Base-by-base conservation (phyloP, 2,329 filamentous ascomycete genomes). In the Botryotinia globosa region DNA sequence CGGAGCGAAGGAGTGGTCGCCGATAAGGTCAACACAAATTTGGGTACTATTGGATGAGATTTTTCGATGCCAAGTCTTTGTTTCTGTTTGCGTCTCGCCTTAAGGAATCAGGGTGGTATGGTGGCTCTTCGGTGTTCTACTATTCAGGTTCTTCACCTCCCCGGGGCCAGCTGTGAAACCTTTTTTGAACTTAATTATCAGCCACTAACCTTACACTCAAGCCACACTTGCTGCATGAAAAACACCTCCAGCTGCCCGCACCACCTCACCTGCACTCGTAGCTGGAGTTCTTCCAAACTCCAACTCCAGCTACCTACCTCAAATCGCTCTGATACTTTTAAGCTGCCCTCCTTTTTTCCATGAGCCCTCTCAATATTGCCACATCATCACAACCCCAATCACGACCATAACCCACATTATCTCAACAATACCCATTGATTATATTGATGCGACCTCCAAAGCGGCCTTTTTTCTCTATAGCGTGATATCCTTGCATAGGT, bases 1-100 rank as follows among this genome's bases (percentile, higher is more conserved):
- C 65, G 65, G 32, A 32, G 48, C 25, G 48, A 68, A 68, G 65
- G 65, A 68, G 20, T 56, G 65, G 65, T 68, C 65, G 65, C 65
- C 65, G 65, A 68, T 4, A 63, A 20, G 61, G 61, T 16, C 65
- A 68, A 56, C 20, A 12, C 14, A 42, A 63, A 67, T 56, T 42
- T 25, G 48, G 6, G n/a, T 1, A 56, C 29, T 16, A 56, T 68
- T 56, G 48, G 37, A 68, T 32, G n/a, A 68, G 48, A 32, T 20
- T 56, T 32, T 16, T 42, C 37, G 18, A 44, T 32, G 5, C 4
- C 22, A 42, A 51, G 29, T 67, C 25, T 42, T 25, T 25, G 20
- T 68, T 42, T 42, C 18, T 44, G n/a, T 22, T 68, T 16, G 65
- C 37, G 34, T 12, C 42, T 32, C 16, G 54, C 39, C 48, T 42